These are phyloP conservation scores for Cryphonectria japonica DNA, from an alignment of 2,329 filamentous ascomycete species.

Conservation along the genomic window DNA sequence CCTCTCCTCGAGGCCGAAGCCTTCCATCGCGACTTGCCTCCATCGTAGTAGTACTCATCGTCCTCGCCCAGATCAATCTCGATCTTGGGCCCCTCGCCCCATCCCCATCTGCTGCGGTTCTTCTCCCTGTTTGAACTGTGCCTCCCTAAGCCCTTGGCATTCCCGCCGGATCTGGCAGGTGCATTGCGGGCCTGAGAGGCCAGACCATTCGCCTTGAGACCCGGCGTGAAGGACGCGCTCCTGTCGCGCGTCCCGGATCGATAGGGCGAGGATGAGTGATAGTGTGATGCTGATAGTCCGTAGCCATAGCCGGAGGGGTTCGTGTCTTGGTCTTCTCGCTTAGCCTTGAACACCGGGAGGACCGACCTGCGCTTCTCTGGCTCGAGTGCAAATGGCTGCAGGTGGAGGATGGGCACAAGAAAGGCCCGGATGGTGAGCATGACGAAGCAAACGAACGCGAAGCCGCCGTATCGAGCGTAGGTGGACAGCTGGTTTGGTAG, in stretches of 20 bases:
- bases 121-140: slow-evolving; percentile 50
- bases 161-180: slow-evolving; percentile 36
- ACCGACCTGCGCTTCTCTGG: slow-evolving; percentile 34
- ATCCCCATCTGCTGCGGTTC: slow-evolving; percentile 22
- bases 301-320: slow-evolving; percentile 34
- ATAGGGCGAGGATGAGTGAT: slow-evolving; percentile 35
- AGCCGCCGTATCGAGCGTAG: slow-evolving; percentile 75
- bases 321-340: slow-evolving; percentile 52
- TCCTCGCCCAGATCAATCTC: slow-evolving; percentile 54
- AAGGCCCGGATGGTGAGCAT: slow-evolving; percentile 58
- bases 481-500: slow-evolving; percentile 86
- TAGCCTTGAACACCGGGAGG: slow-evolving; percentile 58
- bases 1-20: slow-evolving; percentile 30
- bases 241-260: slow-evolving; percentile 34
- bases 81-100: slow-evolving; percentile 51
- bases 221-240: slow-evolving; percentile 31
- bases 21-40: slow-evolving; percentile 43
- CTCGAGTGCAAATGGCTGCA: slow-evolving; percentile 58
- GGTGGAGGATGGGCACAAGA: slow-evolving; percentile 58
- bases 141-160: slow-evolving; percentile 37
- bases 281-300: slow-evolving; percentile 41
- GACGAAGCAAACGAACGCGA: slow-evolving; percentile 59
- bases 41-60: slow-evolving; percentile 49
- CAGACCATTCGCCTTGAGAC: slow-evolving; percentile 30
- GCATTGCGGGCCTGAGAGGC: slow-evolving; percentile 33